Conservation (phyloP, 345 rosid species). For the Dipteronia dyeriana region DNA sequence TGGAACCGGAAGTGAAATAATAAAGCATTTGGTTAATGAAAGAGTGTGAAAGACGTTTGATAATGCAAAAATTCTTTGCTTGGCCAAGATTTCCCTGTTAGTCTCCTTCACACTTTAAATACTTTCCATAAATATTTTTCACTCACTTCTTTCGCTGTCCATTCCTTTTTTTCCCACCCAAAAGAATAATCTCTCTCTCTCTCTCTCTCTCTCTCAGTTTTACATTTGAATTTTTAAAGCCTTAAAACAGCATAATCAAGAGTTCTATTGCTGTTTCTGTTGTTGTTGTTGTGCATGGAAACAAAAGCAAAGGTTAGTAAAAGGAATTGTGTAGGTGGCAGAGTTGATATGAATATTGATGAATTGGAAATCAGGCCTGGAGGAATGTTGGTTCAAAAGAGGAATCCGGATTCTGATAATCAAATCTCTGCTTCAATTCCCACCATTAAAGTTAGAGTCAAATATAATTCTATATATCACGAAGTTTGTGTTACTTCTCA, state of each 20-base stretch:
- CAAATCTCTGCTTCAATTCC: slow-evolving; percentile 31
- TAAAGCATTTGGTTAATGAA: too few species aligned
- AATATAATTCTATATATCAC: slow-evolving; percentile 38
- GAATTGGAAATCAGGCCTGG: slow-evolving; percentile 69
- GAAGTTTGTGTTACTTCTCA: slow-evolving; percentile 46
- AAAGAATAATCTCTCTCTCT: background rate
- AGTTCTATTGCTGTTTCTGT: background rate
- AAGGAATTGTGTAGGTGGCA: slow-evolving; percentile 8
- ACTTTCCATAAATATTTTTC: slow-evolving; percentile 11
- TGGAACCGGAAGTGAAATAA: too few species aligned
- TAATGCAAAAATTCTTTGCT: background rate
- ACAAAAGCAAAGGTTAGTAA: slow-evolving; percentile 22
- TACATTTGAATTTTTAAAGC: too few species aligned
- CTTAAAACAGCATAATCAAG: too few species aligned
- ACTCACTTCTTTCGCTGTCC: slow-evolving; percentile 24
- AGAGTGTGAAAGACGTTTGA: too few species aligned
- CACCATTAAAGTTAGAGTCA: slow-evolving; percentile 49
- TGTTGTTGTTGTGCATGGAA: background rate
- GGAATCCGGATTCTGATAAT: slow-evolving; percentile 34
- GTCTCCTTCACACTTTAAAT: slow-evolving; percentile 8
- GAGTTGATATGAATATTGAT: slow-evolving; percentile 8
- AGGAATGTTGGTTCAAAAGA: slow-evolving; percentile 67
- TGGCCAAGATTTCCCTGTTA: background rate
- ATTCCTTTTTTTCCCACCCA: slow-evolving; percentile 1
- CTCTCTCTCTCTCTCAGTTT: background rate